These are phyloP conservation scores for Beauveria varroae DNA, from an alignment of 2,329 filamentous ascomycete genomes.

Conservation along the genomic window DNA sequence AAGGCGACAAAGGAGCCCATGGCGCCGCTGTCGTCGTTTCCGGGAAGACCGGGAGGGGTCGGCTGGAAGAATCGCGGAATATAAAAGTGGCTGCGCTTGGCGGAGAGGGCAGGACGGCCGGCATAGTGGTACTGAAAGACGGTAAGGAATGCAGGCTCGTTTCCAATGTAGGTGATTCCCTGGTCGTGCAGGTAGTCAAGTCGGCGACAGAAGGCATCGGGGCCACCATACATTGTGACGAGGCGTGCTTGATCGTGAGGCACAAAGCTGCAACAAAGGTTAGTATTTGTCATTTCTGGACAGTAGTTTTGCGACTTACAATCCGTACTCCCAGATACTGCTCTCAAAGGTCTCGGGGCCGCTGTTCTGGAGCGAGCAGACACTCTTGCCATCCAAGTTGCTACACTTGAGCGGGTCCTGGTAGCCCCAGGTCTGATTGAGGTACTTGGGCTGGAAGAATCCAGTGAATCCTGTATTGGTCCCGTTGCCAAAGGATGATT, in stretches of 20 bases:
- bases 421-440: constrained; percentile 60
- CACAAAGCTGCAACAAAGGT: constrained; percentile 32
- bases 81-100: constrained; percentile 52
- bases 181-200: constrained; percentile 58
- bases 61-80: constrained; percentile 58
- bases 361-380: constrained; percentile 52
- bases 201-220: constrained; percentile 46
- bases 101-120: constrained; percentile 51
- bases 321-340: constrained; percentile 66
- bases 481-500: constrained; percentile 43
- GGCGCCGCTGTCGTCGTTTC: constrained; percentile 63
- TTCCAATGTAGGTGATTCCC: constrained; percentile 58
- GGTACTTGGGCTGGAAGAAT: constrained; percentile 61
- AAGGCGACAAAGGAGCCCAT: constrained; percentile 63
- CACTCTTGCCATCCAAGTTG: constrained; percentile 43
- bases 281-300: background rate
- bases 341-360: constrained; percentile 66
- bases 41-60: constrained; percentile 52
- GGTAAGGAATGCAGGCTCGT: constrained; percentile 53
- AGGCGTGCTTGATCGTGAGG: constrained; percentile 47
- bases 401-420: constrained; percentile 62
- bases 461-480: constrained; percentile 58
- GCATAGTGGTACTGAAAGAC: constrained; percentile 65
- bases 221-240: constrained; percentile 53
- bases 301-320: constrained; percentile 33